Base-by-base conservation (phyloP, 1,284 basidiomycete species). In the Ceratobasidium sp. region DNA sequence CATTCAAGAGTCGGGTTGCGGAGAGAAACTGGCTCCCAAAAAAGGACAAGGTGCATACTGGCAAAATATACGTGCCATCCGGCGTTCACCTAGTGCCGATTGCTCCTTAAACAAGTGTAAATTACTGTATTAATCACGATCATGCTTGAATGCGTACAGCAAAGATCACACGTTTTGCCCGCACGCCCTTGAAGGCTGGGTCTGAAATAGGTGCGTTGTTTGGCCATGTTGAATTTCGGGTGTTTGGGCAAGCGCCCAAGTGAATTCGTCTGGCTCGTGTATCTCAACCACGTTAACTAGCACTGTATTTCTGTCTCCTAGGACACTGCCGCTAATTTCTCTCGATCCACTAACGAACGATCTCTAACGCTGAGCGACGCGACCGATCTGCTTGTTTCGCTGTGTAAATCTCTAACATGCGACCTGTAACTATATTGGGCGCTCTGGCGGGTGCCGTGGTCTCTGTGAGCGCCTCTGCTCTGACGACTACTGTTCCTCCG, bases 401-500 rank as follows among this genome's bases (percentile, higher is more conserved):
- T 62, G 59, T 70, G 55, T 49, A 44, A 59, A 58, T 47, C 47
- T 28, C 44, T 30, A 55, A 59, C 54, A 70, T 70, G 67, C 67
- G 67, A 32, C 35, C 44, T 16, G 54, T 70, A 44, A 70, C 67
- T 14, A 26, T 54, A 26, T 16, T 70, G 28, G 55, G 54, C 28
- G 32, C 58, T 43, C 43, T 70, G 26, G 67, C 67, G 32, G 55
- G 67, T 47, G 67, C 54, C 49, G 47, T 55, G 18, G 67, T 73
- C 35, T 58, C 58, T 23, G 74, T 73, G 23, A 47, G 52, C 30
- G 84, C 81, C 16, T 87, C 94, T 0, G 96, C 98, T 0, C 83
- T 99, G 58, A 98, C 97, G 1, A 95, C 96, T 2, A 85, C 91
- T 35, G 88, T 99, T 73, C 84, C 87, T 21, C 90, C 95, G 0